These are phyloP conservation scores for Adansonia gregorii DNA, from an alignment of 441 rosid genomes.

Conservation along the genomic window DNA sequence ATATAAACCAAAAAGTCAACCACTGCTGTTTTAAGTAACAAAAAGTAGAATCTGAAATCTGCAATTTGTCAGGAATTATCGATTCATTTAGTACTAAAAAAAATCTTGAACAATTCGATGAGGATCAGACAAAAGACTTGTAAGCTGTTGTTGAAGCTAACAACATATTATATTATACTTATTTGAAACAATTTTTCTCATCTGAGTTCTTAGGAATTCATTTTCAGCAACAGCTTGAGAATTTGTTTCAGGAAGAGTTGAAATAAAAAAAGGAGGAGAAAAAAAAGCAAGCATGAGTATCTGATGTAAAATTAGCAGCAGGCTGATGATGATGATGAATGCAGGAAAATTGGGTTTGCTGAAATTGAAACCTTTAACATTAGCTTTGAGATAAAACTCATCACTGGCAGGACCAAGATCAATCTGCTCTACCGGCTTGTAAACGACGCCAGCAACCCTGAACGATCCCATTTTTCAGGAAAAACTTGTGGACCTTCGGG, in stretches of 20 bases:
- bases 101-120: neutral
- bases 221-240: neutral
- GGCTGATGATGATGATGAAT: neutral
- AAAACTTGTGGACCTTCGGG: neutral
- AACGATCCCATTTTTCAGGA: conserved; percentile 47
- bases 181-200: neutral
- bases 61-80: neutral
- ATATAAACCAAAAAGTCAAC: neutral
- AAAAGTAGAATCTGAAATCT: neutral
- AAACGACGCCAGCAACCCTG: conserved; percentile 40
- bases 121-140: neutral
- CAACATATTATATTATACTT: neutral
- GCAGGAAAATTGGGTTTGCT: neutral
- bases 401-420: conserved; percentile 51
- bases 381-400: conserved; percentile 52
- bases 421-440: conserved; percentile 51
- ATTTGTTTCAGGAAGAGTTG: neutral
- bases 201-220: too few species aligned
- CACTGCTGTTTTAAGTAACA: neutral
- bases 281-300: neutral
- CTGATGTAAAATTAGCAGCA: neutral
- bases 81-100: neutral
- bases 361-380: conserved; percentile 53
- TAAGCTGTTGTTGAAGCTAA: neutral
- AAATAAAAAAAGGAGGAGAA: neutral